Evolutionary conservation across 176 grass and related monocot species (phyloP).

Genomic region (Phyllostachys edulis): DNA sequence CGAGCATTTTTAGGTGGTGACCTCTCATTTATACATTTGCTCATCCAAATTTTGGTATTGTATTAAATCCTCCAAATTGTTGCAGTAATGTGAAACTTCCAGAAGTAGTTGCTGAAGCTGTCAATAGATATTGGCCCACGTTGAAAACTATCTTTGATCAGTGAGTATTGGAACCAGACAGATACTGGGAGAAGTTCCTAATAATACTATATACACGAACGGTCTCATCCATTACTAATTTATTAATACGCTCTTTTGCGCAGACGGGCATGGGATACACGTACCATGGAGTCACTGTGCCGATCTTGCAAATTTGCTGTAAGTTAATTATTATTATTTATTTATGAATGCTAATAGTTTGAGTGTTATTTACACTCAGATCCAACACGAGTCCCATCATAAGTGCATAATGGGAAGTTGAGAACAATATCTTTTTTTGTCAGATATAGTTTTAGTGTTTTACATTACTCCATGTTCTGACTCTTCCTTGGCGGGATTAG

Average conservation of each 20-base stretch:
- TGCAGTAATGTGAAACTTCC: conserved; percentile 86
- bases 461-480: background rate
- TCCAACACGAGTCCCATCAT: background rate
- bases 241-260: conserved; percentile 24
- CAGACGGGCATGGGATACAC: conserved; percentile 95
- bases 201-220: conserved; percentile 2
- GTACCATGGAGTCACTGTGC: conserved; percentile 97
- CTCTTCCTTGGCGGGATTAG: conserved; percentile 10
- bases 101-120: conserved; percentile 88
- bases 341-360: conserved; percentile 20
- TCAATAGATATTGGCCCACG: conserved; percentile 79
- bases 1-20: conserved; percentile 89
- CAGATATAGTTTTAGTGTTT: background rate
- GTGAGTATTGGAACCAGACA: conserved; percentile 47
- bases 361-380: conserved; percentile 34
- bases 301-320: conserved; percentile 97
- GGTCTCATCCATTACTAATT: background rate
- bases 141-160: conserved; percentile 89
- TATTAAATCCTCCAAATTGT: conserved; percentile 35
- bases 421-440: conserved; percentile 6
- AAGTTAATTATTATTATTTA: conserved; percentile 43
- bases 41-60: conserved; percentile 13
- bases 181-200: conserved; percentile 19
- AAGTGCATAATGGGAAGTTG: background rate
- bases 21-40: conserved; percentile 16